Evolutionary conservation across 1,139 yeast genomes (phyloP).

Genomic region (Yamadazyma friedrichii): DNA sequence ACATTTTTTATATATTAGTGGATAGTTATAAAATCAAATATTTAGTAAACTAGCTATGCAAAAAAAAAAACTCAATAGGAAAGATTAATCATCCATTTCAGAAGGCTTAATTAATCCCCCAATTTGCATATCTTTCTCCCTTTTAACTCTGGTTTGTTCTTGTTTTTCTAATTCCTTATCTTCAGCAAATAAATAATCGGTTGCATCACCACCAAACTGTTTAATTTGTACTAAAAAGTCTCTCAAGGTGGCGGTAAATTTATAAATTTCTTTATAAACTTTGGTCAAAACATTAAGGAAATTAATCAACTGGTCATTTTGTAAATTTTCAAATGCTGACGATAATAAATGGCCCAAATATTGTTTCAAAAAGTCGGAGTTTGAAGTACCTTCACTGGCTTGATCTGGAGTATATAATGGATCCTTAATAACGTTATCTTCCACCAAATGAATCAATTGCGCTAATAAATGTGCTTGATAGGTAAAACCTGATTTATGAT

Average conservation of each 20-base stretch:
- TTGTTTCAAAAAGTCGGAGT: constrained; percentile 74
- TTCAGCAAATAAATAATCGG: constrained; percentile 92
- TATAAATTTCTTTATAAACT: constrained; percentile 69
- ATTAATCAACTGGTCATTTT: constrained; percentile 74
- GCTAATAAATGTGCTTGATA: constrained; percentile 84
- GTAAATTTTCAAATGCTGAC: constrained; percentile 88
- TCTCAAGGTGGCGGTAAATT: constrained; percentile 83
- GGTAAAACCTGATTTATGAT: constrained; percentile 94
- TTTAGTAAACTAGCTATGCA: too few species aligned
- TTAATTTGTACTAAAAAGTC: constrained; percentile 96
- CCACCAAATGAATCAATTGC: constrained; percentile 80
- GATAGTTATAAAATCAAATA: too few species aligned
- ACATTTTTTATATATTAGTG: background rate
- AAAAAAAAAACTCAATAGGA: too few species aligned
- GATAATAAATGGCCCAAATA: constrained; percentile 79
- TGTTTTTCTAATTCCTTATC: constrained; percentile 78
- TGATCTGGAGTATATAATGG: constrained; percentile 75
- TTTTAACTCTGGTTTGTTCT: constrained; percentile 67
- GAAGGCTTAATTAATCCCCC: constrained; percentile 96
- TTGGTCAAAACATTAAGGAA: constrained; percentile 77
- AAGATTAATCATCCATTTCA: constrained; percentile 72
- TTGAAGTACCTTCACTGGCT: constrained; percentile 83
- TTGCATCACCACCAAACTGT: constrained; percentile 91
- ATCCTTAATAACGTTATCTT: constrained; percentile 66
- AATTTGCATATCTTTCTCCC: constrained; percentile 79